Percentiles rank a stretch among this genome's conserved stretches.
Evolutionary conservation across 73 alveolate species (phyloP).

Genomic region (Uronychia setigera): DNA sequence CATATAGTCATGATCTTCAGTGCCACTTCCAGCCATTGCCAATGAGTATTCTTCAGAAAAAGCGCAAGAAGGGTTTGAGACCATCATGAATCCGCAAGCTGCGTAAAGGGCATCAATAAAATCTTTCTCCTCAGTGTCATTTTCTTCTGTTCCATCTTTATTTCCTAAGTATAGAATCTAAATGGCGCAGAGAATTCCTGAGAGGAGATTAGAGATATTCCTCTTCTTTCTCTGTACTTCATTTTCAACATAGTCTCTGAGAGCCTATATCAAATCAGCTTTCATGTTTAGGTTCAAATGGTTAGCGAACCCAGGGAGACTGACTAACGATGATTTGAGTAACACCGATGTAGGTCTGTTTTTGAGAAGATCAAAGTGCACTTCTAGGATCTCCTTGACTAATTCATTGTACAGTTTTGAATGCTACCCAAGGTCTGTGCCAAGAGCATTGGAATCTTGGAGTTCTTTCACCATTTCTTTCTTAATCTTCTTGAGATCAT

Average conservation of each 20-base stretch:
- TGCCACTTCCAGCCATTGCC: not conserved
- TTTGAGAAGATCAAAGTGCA: conserved; percentile 56
- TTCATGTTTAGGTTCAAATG: conserved; percentile 50
- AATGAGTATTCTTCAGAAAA: not conserved
- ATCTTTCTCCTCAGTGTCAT: conserved; percentile 64
- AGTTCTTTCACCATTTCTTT: conserved; percentile 43
- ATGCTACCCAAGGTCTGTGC: conserved; percentile 41
- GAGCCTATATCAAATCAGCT: conserved; percentile 49
- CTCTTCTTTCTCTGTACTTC: conserved; percentile 23
- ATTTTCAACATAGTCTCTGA: conserved; percentile 48
- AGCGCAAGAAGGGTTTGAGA: not conserved
- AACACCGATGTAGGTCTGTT: conserved; percentile 47
- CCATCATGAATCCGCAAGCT: conserved; percentile 12
- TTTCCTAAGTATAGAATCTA: conserved; percentile 50
- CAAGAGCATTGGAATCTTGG: conserved; percentile 52
- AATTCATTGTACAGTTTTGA: conserved; percentile 35
- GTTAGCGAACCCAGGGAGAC: conserved; percentile 59
- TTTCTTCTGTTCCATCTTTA: conserved; percentile 50
- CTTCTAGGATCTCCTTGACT: conserved; percentile 57
- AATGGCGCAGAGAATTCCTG: conserved; percentile 55
- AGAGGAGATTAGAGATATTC: conserved; percentile 34
- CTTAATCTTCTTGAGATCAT: conserved; percentile 50
- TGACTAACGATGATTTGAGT: conserved; percentile 46
- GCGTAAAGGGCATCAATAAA: conserved; percentile 39
- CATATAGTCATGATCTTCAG: conserved; percentile 27